Percentiles rank a stretch among this genome's conserved stretches.
phyloP scores from a whole-genome alignment of 805 yeast species.

The Saturnispora sekii region DNA sequence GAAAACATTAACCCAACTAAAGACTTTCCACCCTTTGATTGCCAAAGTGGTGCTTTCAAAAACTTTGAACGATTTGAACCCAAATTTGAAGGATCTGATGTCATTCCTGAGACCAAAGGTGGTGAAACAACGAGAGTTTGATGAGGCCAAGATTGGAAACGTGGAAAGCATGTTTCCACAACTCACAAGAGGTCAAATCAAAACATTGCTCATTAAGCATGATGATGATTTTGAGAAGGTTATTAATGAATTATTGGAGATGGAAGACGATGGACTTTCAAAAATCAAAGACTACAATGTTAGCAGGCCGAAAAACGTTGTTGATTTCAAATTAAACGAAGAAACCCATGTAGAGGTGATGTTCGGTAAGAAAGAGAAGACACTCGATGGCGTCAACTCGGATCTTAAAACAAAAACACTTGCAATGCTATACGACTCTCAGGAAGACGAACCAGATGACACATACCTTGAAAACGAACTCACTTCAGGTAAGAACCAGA shows the following conservation, averaged over 20 bases:
- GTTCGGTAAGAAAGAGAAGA: slow-evolving; percentile 29
- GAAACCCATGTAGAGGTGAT: slow-evolving; percentile 17
- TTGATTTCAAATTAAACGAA: slow-evolving; percentile 10
- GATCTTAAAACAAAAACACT: slow-evolving; percentile 50
- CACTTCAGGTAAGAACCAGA: slow-evolving; percentile 22
- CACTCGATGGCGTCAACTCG: slow-evolving; percentile 13
- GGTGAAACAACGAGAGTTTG: slow-evolving; percentile 12
- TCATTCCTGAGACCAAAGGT: slow-evolving; percentile 31
- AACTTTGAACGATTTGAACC: slow-evolving; percentile 35
- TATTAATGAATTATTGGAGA: slow-evolving; percentile 51
- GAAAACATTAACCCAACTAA: slow-evolving; percentile 32
- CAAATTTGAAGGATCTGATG: slow-evolving; percentile 43
- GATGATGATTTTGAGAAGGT: slow-evolving; percentile 46
- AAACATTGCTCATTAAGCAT: slow-evolving; percentile 38
- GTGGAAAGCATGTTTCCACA: slow-evolving; percentile 61
- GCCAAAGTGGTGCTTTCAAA: slow-evolving; percentile 44
- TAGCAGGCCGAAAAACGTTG: slow-evolving; percentile 8
- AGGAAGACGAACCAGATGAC: slow-evolving; percentile 83
- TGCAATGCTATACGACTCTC: slow-evolving; percentile 54
- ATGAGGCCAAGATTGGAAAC: slow-evolving; percentile 31
- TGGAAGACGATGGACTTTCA: slow-evolving; percentile 24
- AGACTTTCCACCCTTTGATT: slow-evolving; percentile 41
- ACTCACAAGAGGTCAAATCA: slow-evolving; percentile 37
- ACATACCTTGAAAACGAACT: slow-evolving; percentile 52
- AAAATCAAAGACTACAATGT: background rate